A percentile compares a stretch with the other conserved stretches of the same genome.
These are phyloP conservation scores for Suillus decipiens DNA, from an alignment of 768 basidiomycete species.

Conservation along the genomic window DNA sequence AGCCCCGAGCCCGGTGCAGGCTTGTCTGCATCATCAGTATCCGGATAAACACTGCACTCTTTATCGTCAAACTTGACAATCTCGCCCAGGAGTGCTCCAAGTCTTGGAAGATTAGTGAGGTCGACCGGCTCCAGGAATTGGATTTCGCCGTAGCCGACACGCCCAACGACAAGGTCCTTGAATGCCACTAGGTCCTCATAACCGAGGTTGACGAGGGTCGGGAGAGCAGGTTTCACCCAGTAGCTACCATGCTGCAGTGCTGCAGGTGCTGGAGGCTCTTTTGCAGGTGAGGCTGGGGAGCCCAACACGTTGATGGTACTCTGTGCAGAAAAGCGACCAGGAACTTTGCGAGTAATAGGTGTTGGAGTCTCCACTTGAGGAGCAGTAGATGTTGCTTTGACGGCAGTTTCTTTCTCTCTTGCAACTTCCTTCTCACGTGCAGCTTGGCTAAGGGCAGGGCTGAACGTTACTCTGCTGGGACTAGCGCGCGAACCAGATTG, in stretches of 20 bases:
- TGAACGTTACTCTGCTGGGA: slow-evolving; percentile 63
- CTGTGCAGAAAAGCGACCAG: slow-evolving; percentile 45
- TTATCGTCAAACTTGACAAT: slow-evolving; percentile 88
- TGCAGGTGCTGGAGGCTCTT: slow-evolving; percentile 30
- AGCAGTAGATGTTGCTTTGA: slow-evolving; percentile 20
- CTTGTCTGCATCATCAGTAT: slow-evolving; percentile 82
- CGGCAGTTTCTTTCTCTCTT: slow-evolving; percentile 33
- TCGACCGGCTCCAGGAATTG: slow-evolving; percentile 80
- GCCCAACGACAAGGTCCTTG: slow-evolving; percentile 79
- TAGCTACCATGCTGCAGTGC: slow-evolving; percentile 85
- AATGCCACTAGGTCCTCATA: slow-evolving; percentile 76
- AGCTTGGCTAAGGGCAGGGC: slow-evolving; percentile 71
- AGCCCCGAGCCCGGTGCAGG: slow-evolving; percentile 82
- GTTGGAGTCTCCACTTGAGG: slow-evolving; percentile 37
- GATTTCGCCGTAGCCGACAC: slow-evolving; percentile 91
- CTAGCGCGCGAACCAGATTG: slow-evolving; percentile 38
- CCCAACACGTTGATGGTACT: slow-evolving; percentile 30
- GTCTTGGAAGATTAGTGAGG: slow-evolving; percentile 78
- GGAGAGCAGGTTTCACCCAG: slow-evolving; percentile 81
- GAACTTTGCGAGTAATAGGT: slow-evolving; percentile 38
- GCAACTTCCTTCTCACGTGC: slow-evolving; percentile 72
- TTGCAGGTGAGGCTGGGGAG: slow-evolving; percentile 27
- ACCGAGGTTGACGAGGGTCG: slow-evolving; percentile 67
- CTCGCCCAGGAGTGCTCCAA: slow-evolving; percentile 83
- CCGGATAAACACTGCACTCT: slow-evolving; percentile 93